phyloP scores from a whole-genome alignment of 768 basidiomycete genomes.

The Boletus tomentosulus region DNA sequence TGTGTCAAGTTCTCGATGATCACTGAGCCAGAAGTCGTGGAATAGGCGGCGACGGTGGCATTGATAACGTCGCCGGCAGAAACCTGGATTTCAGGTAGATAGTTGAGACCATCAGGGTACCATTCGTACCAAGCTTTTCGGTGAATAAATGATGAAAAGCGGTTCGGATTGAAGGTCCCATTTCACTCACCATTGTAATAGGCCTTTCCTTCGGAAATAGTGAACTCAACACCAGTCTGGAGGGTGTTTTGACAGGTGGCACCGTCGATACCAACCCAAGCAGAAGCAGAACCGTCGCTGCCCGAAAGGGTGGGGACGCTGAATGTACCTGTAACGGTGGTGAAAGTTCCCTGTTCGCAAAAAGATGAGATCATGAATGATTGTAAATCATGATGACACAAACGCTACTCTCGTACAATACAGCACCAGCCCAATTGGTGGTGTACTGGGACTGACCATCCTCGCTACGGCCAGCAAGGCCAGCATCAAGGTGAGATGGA shows the following conservation, averaged over 20 bases:
- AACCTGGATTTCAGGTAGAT: not conserved
- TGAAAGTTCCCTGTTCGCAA: constrained; percentile 18
- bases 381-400: not conserved
- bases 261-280: constrained; percentile 18
- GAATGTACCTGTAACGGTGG: constrained; percentile 15
- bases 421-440: constrained; percentile 19
- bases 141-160: not conserved
- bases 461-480: not conserved
- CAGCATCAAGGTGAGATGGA: constrained; percentile 5
- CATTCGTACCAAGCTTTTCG: constrained; percentile 22
- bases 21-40: constrained; percentile 16
- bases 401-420: constrained; percentile 8
- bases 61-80: constrained; percentile 16
- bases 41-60: constrained; percentile 13
- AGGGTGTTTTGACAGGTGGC: constrained; percentile 4
- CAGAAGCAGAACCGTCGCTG: constrained; percentile 9
- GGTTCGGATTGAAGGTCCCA: not conserved
- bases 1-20: constrained; percentile 20
- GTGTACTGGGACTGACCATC: constrained; percentile 11
- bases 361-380: not conserved
- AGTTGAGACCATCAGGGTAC: constrained; percentile 10
- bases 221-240: constrained; percentile 19
- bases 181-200: constrained; percentile 13
- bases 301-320: constrained; percentile 17
- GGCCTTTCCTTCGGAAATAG: not conserved